Conservation (phyloP, 352 stramenopile species). For the Pythium phragmiticola region DNA sequence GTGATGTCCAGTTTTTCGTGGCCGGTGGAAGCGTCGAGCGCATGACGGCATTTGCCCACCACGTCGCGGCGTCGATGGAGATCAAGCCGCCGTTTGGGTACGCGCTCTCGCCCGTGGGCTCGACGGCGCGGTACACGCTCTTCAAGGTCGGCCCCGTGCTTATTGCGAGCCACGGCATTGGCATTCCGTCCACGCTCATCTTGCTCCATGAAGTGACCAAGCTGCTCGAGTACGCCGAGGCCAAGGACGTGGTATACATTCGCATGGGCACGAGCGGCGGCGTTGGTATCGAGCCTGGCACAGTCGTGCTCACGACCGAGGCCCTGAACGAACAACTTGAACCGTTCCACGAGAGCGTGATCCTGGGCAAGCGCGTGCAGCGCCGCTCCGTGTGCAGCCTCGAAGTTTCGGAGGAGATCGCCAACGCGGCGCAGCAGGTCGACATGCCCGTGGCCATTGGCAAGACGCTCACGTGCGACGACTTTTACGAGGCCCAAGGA, state of each 20-base stretch:
- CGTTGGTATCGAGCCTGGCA: conserved; percentile 71
- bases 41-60: conserved; percentile 70
- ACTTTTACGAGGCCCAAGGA: conserved; percentile 85
- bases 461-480: conserved; percentile 84
- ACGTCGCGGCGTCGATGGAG: conserved; percentile 49
- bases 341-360: conserved; percentile 58
- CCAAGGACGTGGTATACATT: conserved; percentile 57
- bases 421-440: conserved; percentile 44
- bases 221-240: conserved; percentile 73
- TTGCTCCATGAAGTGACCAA: conserved; percentile 84
- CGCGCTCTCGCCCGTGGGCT: conserved; percentile 55
- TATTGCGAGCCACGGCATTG: conserved; percentile 80
- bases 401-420: conserved; percentile 58
- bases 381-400: conserved; percentile 57
- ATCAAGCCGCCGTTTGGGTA: conserved; percentile 70
- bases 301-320: conserved; percentile 80
- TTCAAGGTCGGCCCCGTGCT: conserved; percentile 84
- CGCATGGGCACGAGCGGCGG: conserved; percentile 82
- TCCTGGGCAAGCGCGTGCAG: conserved; percentile 51
- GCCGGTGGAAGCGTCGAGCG: conserved; percentile 70
- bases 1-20: conserved; percentile 80
- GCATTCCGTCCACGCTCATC: conserved; percentile 80
- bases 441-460: conserved; percentile 56
- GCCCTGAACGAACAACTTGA: conserved; percentile 82
- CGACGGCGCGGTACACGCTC: conserved; percentile 68